Conservation (phyloP, 2,329 filamentous ascomycete species). For the Teratosphaeria gauchensis region DNA sequence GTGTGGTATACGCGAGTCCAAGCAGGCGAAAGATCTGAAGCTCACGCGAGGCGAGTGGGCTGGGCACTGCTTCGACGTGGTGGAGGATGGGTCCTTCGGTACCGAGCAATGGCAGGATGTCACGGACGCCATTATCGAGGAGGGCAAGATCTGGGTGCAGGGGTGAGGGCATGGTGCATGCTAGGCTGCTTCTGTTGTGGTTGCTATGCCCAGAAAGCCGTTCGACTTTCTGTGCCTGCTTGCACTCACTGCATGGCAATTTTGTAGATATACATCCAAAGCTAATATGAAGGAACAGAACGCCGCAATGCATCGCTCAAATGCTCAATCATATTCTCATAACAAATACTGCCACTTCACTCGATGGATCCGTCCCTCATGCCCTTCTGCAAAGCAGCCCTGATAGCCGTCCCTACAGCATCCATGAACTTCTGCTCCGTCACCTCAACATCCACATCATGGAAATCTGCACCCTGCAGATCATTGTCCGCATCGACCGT, state of each 20-base stretch:
- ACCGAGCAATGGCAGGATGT: background rate
- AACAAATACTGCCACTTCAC: background rate
- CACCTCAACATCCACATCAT: background rate
- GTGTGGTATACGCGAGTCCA: background rate
- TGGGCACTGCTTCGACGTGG: conserved; percentile 6
- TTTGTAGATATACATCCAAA: background rate
- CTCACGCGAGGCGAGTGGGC: conserved; percentile 3
- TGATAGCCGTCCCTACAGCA: background rate
- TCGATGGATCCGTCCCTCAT: background rate
- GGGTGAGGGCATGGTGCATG: background rate
- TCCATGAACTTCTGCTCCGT: background rate
- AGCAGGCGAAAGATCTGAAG: background rate
- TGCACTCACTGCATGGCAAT: background rate
- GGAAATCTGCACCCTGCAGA: background rate
- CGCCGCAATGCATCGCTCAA: background rate
- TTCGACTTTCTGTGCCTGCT: background rate
- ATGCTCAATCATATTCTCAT: background rate
- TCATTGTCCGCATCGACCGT: background rate
- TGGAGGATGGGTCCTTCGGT: background rate
- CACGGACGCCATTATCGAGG: background rate
- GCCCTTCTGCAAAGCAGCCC: background rate
- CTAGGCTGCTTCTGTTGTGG: background rate
- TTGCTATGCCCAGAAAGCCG: too few relatives aligned
- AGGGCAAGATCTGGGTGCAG: background rate
- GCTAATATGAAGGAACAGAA: background rate